Evolutionary conservation across 768 basidiomycete genomes (phyloP).

Genomic region (Amanita pseudoporphyria): DNA sequence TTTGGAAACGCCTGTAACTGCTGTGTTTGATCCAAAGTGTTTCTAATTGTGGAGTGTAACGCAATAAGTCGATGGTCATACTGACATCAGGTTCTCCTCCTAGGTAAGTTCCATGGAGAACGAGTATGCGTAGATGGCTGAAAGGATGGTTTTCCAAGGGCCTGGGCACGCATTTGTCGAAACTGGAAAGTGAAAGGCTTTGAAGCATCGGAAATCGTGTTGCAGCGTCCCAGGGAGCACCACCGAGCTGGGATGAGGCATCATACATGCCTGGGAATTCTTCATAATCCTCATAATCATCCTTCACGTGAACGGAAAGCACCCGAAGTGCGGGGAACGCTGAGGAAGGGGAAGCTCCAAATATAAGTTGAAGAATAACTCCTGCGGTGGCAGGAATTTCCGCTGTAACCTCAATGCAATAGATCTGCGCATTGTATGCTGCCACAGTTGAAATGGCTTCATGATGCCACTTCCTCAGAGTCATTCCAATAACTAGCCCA

Average conservation of each 20-base stretch:
- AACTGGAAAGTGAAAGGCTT: neutral
- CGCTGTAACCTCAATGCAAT: neutral
- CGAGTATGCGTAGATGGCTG: neutral
- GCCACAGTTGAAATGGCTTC: neutral
- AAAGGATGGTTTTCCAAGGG: neutral
- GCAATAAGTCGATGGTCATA: neutral
- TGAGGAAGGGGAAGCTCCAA: neutral
- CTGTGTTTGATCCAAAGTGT: constrained; percentile 6
- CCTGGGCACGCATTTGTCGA: neutral
- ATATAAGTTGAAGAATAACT: neutral
- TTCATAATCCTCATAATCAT: too few relatives aligned
- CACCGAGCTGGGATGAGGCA: too few relatives aligned
- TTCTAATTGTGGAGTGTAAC: constrained; percentile 6
- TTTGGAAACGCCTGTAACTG: too few relatives aligned
- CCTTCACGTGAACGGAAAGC: neutral
- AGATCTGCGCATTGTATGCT: neutral
- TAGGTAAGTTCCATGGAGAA: neutral
- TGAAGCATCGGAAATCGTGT: neutral
- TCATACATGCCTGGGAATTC: too few relatives aligned
- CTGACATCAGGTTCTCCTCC: neutral
- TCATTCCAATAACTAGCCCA: neutral
- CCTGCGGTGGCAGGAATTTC: neutral
- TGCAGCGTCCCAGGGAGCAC: neutral
- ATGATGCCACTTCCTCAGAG: neutral
- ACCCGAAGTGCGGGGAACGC: neutral